phyloP scores from a whole-genome alignment of 306 rosid genomes.

The Carpinus viminea region DNA sequence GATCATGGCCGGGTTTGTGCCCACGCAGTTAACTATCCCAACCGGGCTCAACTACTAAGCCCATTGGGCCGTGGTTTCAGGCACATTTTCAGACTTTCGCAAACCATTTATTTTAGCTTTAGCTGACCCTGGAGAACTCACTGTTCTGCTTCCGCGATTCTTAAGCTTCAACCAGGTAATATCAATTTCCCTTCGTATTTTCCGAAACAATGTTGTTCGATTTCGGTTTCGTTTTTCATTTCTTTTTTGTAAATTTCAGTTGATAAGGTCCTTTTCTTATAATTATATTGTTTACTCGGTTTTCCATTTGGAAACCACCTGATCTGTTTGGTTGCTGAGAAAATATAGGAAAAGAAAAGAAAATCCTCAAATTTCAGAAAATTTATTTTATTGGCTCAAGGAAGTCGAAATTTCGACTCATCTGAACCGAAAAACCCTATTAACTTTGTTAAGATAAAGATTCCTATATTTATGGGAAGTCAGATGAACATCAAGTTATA shows the following conservation, averaged over 20 bases:
- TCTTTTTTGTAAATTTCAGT: not conserved
- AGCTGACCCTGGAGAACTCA: not conserved
- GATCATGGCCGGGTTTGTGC: not conserved
- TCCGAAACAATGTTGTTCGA: not conserved
- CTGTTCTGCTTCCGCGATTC: not conserved
- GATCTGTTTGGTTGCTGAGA: not conserved
- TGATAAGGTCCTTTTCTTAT: not conserved
- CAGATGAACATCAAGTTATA: not conserved
- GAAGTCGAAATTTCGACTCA: not conserved
- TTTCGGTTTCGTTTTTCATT: not conserved
- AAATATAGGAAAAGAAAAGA: not conserved
- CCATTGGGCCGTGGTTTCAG: not conserved
- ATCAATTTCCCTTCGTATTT: not conserved
- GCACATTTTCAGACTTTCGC: not conserved
- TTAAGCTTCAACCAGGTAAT: slow-evolving; percentile 1
- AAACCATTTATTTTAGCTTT: not conserved
- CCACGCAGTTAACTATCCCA: not conserved
- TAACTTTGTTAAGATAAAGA: not conserved
- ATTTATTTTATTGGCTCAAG: not conserved
- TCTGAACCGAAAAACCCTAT: not conserved
- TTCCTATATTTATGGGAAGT: not conserved
- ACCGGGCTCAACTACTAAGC: not conserved
- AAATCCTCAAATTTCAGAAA: not conserved
- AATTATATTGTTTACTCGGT: not conserved
- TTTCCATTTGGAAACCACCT: not conserved